Evolutionary conservation across 2,329 filamentous ascomycete genomes (phyloP), one percentile per base, ranked within the genome.

Genomic region (Graphilbum fragrans): DNA sequence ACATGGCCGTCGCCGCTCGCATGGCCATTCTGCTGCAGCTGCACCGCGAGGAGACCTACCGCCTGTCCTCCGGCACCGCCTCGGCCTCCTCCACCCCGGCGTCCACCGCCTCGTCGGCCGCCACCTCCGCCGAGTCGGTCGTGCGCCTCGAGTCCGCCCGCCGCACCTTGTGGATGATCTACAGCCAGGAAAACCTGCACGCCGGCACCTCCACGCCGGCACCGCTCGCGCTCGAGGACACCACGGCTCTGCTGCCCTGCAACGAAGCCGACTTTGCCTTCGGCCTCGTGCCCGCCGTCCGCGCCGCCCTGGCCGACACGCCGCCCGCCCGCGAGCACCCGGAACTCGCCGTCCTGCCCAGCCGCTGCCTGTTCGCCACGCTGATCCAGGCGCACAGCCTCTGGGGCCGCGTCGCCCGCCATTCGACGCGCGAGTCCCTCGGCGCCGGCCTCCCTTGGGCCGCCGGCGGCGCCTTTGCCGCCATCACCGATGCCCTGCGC

Each of bases 81-180:
- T 20, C 34, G 9, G 34, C 20, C n/a, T 29, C 27, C 14, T 53
- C 5, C 45, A 52, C 1, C 45, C 51, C 7, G 54, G 60, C 7
- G 47, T 55, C n/a, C 43, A 59, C 16, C 53, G 62, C 7, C 44
- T 52, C 5, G 50, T 54, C 17, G 58, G 62, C 2, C 23, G 21
- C 6, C 62, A 64, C 37, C 63, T n/a, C 65, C 1, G 65, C 63
- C 2, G 55, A 61, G 12, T 66, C 70, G 43, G 58, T 69, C 32
- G 63, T 72, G 36, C 58, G 62, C 27, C 64, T 67, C 2, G 72
- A 76, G 52, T 73, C 70, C 17, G 71, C 72, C 16, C 61, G 72
- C 17, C 66, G 72, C 35, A 76, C 72, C 20, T 53, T 75, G 53
- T 76, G 71, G 72, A 73, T 74, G 68, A 51, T 76, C 29, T 65